Conservation (phyloP, 345 rosid species). For the Pelargonium nanum region DNA sequence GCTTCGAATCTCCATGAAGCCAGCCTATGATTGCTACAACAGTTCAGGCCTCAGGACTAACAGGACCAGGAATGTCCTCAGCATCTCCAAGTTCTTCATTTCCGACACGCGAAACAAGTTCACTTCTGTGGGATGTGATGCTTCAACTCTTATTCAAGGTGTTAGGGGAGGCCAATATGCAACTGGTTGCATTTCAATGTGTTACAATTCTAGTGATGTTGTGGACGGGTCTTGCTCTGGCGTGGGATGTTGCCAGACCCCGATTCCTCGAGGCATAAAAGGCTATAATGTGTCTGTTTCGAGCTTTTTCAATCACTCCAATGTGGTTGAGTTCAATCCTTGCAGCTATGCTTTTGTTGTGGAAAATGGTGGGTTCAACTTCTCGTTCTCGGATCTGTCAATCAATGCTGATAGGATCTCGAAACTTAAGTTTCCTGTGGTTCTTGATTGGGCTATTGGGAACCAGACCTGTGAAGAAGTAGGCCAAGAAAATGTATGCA, state of each 20-base stretch:
- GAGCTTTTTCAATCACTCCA: constrained; percentile 5
- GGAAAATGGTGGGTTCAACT: constrained; percentile 9
- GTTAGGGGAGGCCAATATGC: neutral
- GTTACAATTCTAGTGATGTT: constrained; percentile 8
- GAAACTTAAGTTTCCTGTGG: neutral
- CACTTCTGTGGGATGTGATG: constrained; percentile 6
- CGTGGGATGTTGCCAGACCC: constrained; percentile 4
- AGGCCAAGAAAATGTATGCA: neutral
- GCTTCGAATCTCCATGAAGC: neutral
- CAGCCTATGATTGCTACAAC: constrained; percentile 6
- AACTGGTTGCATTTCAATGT: neutral
- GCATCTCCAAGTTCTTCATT: constrained; percentile 4
- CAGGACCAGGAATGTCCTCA: neutral
- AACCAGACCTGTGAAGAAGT: constrained; percentile 12
- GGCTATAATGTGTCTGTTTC: neutral
- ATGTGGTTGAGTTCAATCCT: constrained; percentile 9
- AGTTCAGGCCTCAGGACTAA: neutral
- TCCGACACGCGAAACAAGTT: constrained; percentile 5
- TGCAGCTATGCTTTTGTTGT: constrained; percentile 25
- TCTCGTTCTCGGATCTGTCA: constrained; percentile 3
- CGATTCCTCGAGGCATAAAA: neutral
- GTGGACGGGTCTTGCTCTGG: constrained; percentile 12
- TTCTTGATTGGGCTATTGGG: constrained; percentile 18
- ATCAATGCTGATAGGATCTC: neutral
- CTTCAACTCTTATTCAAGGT: neutral